Percentiles rank a stretch among this genome's conserved stretches.
Evolutionary conservation across 148 eudicot species (phyloP).

Genomic region (Persicaria maculosa): DNA sequence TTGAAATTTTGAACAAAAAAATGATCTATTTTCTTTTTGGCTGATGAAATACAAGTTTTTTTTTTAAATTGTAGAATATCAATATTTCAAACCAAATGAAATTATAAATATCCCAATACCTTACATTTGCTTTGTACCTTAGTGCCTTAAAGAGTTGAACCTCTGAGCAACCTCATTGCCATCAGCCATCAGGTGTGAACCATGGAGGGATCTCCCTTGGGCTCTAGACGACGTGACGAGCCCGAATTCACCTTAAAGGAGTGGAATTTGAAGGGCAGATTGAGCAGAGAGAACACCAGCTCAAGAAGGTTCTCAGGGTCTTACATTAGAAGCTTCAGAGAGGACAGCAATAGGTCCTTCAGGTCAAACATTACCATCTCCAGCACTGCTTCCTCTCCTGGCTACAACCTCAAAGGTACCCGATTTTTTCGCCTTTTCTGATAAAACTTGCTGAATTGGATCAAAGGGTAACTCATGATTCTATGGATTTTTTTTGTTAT

Average conservation of each 20-base stretch:
- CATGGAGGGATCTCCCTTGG: conserved; percentile 3
- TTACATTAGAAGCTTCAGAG: conserved; percentile 53
- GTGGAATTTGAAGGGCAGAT: conserved; percentile 61
- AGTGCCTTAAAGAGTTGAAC: background rate
- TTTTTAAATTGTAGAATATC: background rate
- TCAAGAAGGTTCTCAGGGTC: conserved; percentile 84
- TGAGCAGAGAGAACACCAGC: conserved; percentile 49
- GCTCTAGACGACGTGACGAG: conserved; percentile 16
- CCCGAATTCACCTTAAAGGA: conserved; percentile 51
- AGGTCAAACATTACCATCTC: conserved; percentile 66
- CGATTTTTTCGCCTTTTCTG: background rate
- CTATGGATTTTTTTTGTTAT: background rate
- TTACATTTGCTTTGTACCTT: background rate
- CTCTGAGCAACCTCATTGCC: background rate
- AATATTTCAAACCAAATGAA: conserved; percentile 4
- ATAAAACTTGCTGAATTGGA: background rate
- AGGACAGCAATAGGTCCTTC: conserved; percentile 46
- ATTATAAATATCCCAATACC: conserved; percentile 3
- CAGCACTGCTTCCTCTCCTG: conserved; percentile 94
- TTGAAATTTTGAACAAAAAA: conserved; percentile 2
- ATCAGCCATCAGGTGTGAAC: background rate
- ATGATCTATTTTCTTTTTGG: conserved; percentile 5
- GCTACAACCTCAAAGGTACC: conserved; percentile 61
- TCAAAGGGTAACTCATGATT: background rate
- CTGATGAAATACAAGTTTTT: background rate